phyloP scores from a whole-genome alignment of 1,139 yeast genomes.

The Candida pseudoviswanathii region DNA sequence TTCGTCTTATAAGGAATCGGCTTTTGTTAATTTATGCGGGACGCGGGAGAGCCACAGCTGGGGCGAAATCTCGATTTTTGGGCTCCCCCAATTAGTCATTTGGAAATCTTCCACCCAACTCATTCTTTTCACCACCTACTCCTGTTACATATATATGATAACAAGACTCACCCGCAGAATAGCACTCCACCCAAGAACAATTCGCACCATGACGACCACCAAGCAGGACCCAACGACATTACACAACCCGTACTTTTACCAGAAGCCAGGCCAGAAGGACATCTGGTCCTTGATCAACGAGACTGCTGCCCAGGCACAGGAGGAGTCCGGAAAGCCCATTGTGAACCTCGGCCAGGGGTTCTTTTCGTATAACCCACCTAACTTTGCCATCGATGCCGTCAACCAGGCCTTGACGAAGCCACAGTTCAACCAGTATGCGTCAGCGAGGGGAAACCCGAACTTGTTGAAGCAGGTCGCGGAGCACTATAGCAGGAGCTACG shows the following conservation, averaged over 20 bases:
- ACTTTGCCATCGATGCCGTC: slow-evolving; percentile 85
- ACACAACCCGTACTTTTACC: slow-evolving; percentile 63
- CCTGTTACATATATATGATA: slow-evolving; percentile 4
- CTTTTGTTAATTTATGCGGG: not conserved
- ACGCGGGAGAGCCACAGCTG: not conserved
- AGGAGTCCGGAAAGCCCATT: slow-evolving; percentile 66
- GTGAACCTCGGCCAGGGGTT: slow-evolving; percentile 95
- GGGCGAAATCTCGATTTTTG: not conserved
- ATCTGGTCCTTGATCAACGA: slow-evolving; percentile 95
- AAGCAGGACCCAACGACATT: slow-evolving; percentile 22
- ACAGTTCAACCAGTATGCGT: slow-evolving; percentile 86
- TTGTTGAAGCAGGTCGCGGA: slow-evolving; percentile 68
- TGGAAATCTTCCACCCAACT: not conserved
- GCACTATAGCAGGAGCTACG: slow-evolving; percentile 69
- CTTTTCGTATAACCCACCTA: slow-evolving; percentile 92
- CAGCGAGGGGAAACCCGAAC: slow-evolving; percentile 82
- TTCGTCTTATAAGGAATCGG: not conserved
- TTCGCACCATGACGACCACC: slow-evolving; percentile 3
- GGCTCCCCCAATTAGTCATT: not conserved
- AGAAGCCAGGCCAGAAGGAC: slow-evolving; percentile 68
- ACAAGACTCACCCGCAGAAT: not conserved
- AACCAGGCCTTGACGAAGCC: slow-evolving; percentile 71
- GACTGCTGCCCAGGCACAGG: slow-evolving; percentile 78
- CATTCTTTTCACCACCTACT: not conserved
- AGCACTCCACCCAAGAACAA: not conserved